Percentiles rank a stretch among this genome's conserved stretches.
Conservation (phyloP, 257 asterid species). For the Rubia yunnanensis region DNA sequence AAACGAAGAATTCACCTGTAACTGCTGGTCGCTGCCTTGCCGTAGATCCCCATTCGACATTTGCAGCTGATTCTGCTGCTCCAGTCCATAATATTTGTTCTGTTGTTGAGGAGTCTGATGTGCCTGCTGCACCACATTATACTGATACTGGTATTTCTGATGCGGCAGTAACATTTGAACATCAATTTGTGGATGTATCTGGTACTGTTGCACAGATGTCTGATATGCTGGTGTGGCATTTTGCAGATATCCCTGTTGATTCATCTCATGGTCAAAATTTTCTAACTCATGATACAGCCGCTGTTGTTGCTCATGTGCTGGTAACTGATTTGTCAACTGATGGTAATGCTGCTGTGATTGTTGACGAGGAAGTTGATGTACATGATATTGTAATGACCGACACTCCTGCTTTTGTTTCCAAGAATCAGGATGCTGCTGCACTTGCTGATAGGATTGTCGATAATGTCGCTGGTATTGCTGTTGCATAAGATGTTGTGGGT, state of each 20-base stretch:
- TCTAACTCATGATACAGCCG: constrained; percentile 26
- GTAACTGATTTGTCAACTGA: constrained; percentile 30
- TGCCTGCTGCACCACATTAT: constrained; percentile 15
- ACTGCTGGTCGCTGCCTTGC: constrained; percentile 2
- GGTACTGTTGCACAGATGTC: constrained; percentile 60
- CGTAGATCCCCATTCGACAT: neutral
- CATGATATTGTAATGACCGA: constrained; percentile 20
- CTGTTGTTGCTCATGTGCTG: constrained; percentile 9
- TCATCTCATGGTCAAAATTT: constrained; percentile 35
- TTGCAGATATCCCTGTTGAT: constrained; percentile 51
- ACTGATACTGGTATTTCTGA: constrained; percentile 25
- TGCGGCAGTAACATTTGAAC: constrained; percentile 27
- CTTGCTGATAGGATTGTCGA: constrained; percentile 36
- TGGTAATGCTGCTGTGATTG: constrained; percentile 30
- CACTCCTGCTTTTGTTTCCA: constrained; percentile 30
- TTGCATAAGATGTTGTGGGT: constrained; percentile 32
- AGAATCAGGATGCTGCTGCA: constrained; percentile 12
- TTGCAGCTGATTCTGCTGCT: constrained; percentile 9
- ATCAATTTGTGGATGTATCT: constrained; percentile 48
- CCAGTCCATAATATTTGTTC: neutral
- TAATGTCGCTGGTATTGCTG: constrained; percentile 60
- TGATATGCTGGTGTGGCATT: constrained; percentile 38
- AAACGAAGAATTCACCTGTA: constrained; percentile 9
- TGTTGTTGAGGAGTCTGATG: constrained; percentile 29
- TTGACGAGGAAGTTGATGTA: constrained; percentile 26